Evolutionary conservation across 129 eudicot genomes (phyloP).

Genomic region (Tagetes erecta): DNA sequence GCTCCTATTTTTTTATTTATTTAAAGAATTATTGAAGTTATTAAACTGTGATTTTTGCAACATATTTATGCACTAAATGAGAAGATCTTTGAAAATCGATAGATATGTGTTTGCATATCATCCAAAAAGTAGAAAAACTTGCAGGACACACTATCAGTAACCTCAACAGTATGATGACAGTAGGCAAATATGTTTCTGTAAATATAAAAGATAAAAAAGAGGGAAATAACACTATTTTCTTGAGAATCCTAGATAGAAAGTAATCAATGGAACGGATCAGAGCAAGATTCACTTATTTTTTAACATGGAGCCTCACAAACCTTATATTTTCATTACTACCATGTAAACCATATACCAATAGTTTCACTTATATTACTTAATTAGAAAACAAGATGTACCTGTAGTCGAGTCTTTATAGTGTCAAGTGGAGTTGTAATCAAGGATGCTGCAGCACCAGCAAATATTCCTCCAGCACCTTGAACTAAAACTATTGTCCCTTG

Average conservation of each 20-base stretch:
- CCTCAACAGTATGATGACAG: conserved; percentile 5
- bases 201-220: not conserved
- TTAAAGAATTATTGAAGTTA: not conserved
- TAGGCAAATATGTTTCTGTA: not conserved
- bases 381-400: conserved; percentile 42
- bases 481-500: conserved; percentile 39
- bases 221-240: not conserved
- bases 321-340: not conserved
- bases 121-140: not conserved
- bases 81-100: not conserved
- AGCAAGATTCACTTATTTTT: not conserved
- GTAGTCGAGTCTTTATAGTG: conserved; percentile 91
- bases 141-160: not conserved
- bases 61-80: not conserved
- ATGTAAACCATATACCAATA: not conserved
- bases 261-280: not conserved
- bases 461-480: conserved; percentile 90
- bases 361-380: not conserved
- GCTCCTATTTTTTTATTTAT: not conserved
- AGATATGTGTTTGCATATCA: not conserved
- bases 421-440: conserved; percentile 93
- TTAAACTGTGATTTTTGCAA: not conserved
- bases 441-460: conserved; percentile 87
- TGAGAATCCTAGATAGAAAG: not conserved
- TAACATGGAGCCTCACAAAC: not conserved